A percentile compares a stretch with the other conserved stretches of the same genome.
These are phyloP conservation scores for Chlamydomonas eustigma DNA, from an alignment of 139 green algal species.

Conservation along the genomic window DNA sequence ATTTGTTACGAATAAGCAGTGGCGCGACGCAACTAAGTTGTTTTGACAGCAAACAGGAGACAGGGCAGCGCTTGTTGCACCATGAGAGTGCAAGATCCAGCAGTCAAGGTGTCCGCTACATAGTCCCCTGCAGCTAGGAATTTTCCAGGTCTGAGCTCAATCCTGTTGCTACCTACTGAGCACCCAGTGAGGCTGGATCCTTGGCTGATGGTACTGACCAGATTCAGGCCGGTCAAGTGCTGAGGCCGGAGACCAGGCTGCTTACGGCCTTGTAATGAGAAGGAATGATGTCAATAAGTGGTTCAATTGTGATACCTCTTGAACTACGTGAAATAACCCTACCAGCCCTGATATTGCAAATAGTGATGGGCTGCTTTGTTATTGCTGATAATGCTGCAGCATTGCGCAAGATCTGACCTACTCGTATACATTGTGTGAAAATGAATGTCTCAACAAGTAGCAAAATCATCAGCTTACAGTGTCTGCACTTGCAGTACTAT, in stretches of 20 bases:
- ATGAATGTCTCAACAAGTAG: too few relatives aligned
- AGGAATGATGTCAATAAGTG: conserved; percentile 15
- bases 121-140: conserved; percentile 24
- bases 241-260: conserved; percentile 50
- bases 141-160: conserved; percentile 40
- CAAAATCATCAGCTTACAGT: too few relatives aligned
- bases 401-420: conserved; percentile 77
- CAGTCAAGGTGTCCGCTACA: conserved; percentile 62
- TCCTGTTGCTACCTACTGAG: conserved; percentile 24
- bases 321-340: background rate
- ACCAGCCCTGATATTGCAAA: conserved; percentile 51
- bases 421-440: too few relatives aligned
- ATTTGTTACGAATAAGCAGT: background rate
- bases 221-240: conserved; percentile 61
- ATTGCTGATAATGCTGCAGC: conserved; percentile 61
- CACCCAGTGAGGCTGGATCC: conserved; percentile 39
- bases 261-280: conserved; percentile 17
- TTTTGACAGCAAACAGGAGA: conserved; percentile 32
- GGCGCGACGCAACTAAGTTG: too few relatives aligned
- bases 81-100: conserved; percentile 58
- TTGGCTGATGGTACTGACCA: conserved; percentile 45
- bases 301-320: background rate
- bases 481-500: too few relatives aligned
- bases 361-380: conserved; percentile 23
- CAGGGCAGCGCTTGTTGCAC: conserved; percentile 56